Evolutionary conservation across 768 basidiomycete genomes (phyloP), one percentile per base, ranked within the genome.

Genomic region (Lactarius indigo): DNA sequence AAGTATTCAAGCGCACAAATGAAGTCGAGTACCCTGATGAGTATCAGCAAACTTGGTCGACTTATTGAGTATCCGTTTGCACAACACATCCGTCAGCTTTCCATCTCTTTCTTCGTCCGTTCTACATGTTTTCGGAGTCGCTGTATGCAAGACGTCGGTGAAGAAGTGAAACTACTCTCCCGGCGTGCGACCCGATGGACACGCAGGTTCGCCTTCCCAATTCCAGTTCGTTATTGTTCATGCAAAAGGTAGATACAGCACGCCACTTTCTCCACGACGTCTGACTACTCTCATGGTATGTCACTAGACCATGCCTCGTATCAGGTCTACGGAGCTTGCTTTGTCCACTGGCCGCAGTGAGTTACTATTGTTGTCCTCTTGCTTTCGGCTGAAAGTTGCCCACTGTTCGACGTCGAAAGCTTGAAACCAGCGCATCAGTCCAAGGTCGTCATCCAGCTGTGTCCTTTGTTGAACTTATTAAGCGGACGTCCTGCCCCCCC

Each of bases 401-500:
- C 68, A 95, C 86, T 33, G 83, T 98, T 57, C 79, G 96, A 35
- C 82, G 94, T 31, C 96, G 96, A 26, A 91, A 87, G 76, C 73
- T 81, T 47, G 95, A 97, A 74, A 88, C 87, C 6, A 86, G 93
- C 62, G 74, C 95, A 28, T 93, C 95, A 4, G 88, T 98, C 67
- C 93, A 96, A 75, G 95, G 95, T 74, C 90, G 94, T 47, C 89
- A 96, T 79, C 87, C 93, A 60, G 84, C 89, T 17, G 78, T 91
- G 56, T 78, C 98, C 68, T 89, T 97, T 76, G 85, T 94, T 39
- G 94, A 96, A 73, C 83, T 98, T 1, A 69, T 98, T 70, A 88
- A 85, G 66, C 83, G 17, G 82, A 79, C 3, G 82, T 96, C 52
- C 79, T 98, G 47, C 94, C 94, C 0, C 0, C 87, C 90, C 0